Evolutionary conservation across 148 eudicot species (phyloP).

Genomic region (Chenopodium suecicum): DNA sequence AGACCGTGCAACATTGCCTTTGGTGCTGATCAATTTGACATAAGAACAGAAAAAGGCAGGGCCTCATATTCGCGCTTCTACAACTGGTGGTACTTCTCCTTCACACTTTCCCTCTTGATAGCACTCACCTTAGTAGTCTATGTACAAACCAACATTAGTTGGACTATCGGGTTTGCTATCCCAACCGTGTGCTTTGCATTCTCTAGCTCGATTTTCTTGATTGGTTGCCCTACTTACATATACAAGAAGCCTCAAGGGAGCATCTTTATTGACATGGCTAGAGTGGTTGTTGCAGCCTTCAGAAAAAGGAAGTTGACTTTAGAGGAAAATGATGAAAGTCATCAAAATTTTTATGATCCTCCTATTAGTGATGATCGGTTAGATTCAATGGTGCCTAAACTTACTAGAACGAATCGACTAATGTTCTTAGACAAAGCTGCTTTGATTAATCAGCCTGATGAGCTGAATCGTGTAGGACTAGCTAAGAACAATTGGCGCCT

Average conservation of each 20-base stretch:
- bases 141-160: constrained; percentile 68
- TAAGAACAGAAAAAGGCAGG: constrained; percentile 50
- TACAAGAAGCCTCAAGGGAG: constrained; percentile 53
- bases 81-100: constrained; percentile 78
- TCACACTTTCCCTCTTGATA: constrained; percentile 55
- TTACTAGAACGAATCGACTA: constrained; percentile 29
- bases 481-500: constrained; percentile 47
- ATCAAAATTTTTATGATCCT: constrained; percentile 39
- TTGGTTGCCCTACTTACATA: constrained; percentile 51
- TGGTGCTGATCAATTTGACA: constrained; percentile 79
- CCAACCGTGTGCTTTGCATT: constrained; percentile 51
- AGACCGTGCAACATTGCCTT: constrained; percentile 80
- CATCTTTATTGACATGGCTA: constrained; percentile 52
- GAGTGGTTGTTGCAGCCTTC: constrained; percentile 49
- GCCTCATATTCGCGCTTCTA: constrained; percentile 57
- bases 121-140: constrained; percentile 69
- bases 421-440: constrained; percentile 66
- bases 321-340: not conserved
- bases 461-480: constrained; percentile 37
- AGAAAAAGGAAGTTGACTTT: constrained; percentile 38
- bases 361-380: constrained; percentile 2
- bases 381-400: constrained; percentile 7
- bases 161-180: constrained; percentile 63
- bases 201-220: constrained; percentile 45
- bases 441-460: constrained; percentile 35